Evolutionary conservation across 768 basidiomycete species (phyloP).

Genomic region (Agaricus bisporus): DNA sequence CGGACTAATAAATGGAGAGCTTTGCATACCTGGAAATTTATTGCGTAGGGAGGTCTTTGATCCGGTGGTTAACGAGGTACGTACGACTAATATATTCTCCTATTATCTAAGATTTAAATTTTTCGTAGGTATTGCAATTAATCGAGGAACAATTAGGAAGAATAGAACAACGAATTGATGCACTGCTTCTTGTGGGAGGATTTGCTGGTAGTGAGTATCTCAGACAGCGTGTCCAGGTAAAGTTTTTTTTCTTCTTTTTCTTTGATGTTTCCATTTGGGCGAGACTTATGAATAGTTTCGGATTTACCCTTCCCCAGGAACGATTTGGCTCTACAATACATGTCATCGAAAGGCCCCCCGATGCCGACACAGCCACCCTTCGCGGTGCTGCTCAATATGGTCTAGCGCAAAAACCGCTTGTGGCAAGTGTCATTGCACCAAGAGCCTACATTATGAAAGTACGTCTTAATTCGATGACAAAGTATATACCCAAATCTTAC

Average conservation of each 20-base stretch:
- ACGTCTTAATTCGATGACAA: neutral
- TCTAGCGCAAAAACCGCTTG: slow-evolving; percentile 65
- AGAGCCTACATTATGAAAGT: slow-evolving; percentile 86
- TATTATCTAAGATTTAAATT: neutral
- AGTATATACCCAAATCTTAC: slow-evolving; percentile 1
- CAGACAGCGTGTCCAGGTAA: slow-evolving; percentile 69
- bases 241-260: slow-evolving; percentile 17
- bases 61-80: slow-evolving; percentile 75
- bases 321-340: slow-evolving; percentile 59
- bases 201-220: slow-evolving; percentile 86
- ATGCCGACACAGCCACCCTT: slow-evolving; percentile 84
- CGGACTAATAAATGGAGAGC: slow-evolving; percentile 77
- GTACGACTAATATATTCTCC: slow-evolving; percentile 15
- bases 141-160: slow-evolving; percentile 70
- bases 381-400: slow-evolving; percentile 89
- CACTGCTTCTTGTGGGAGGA: slow-evolving; percentile 84
- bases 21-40: slow-evolving; percentile 75
- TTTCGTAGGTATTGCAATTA: slow-evolving; percentile 60
- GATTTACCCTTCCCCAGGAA: slow-evolving; percentile 35
- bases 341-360: slow-evolving; percentile 77
- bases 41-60: slow-evolving; percentile 86
- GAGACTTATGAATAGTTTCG: slow-evolving; percentile 5
- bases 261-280: neutral
- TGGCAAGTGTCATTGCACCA: slow-evolving; percentile 78
- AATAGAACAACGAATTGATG: slow-evolving; percentile 70